A percentile compares a stretch with the other conserved stretches of the same genome.
Conservation (phyloP, 2,329 filamentous ascomycete species). For the Hymenotorrendiella dingleyae region DNA sequence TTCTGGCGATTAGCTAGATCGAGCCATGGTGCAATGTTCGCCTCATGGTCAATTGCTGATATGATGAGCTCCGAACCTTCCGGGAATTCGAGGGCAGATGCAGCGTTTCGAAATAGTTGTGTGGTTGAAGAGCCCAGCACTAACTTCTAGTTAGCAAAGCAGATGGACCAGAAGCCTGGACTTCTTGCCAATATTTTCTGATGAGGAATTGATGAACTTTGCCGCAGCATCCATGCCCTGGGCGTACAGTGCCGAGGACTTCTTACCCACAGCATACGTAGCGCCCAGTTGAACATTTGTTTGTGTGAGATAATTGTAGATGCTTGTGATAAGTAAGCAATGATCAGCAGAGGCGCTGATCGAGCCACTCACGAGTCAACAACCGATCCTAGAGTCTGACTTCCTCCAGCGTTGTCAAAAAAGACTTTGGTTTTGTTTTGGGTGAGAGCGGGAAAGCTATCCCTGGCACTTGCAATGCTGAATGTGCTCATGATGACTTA, state of each 20-base stretch:
- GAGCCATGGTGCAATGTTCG: conserved; percentile 70
- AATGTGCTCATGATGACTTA: conserved; percentile 34
- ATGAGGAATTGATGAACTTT: conserved; percentile 61
- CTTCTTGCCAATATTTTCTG: conserved; percentile 59
- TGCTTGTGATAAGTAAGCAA: conserved; percentile 36
- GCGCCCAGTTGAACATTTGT: conserved; percentile 74
- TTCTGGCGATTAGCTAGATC: conserved; percentile 56
- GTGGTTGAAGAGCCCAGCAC: conserved; percentile 71
- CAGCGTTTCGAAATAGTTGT: conserved; percentile 68
- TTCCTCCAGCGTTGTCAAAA: conserved; percentile 75
- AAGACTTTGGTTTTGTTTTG: conserved; percentile 64
- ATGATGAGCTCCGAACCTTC: conserved; percentile 62
- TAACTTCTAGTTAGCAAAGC: conserved; percentile 24
- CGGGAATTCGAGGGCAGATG: conserved; percentile 45
- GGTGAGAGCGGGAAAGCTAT: conserved; percentile 62
- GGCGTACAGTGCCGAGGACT: conserved; percentile 53
- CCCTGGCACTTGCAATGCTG: conserved; percentile 49
- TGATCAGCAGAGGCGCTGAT: neutral
- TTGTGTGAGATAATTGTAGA: conserved; percentile 58
- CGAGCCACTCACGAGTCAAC: conserved; percentile 51
- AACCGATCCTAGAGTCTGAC: conserved; percentile 61
- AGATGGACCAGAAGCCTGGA: neutral
- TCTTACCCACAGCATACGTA: conserved; percentile 55
- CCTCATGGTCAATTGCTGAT: conserved; percentile 70
- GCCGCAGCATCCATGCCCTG: conserved; percentile 60